These are phyloP conservation scores for Leptographium lundbergii DNA, from an alignment of 2,329 filamentous ascomycete genomes.

Conservation along the genomic window DNA sequence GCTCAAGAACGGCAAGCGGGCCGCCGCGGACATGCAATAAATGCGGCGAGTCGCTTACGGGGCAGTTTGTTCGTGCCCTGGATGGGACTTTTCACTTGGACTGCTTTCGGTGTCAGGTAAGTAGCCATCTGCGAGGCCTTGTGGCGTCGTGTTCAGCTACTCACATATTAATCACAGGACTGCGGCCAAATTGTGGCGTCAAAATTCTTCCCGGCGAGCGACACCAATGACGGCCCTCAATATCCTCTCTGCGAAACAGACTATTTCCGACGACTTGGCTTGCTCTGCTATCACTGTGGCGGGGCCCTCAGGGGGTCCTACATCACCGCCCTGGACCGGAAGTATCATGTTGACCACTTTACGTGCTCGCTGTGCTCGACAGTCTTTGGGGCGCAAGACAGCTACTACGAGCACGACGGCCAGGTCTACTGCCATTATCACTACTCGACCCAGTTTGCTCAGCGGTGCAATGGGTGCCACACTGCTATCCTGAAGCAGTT, in stretches of 20 bases:
- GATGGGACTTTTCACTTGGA: constrained; percentile 93
- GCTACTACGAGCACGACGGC: constrained; percentile 96
- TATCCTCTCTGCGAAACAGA: constrained; percentile 97
- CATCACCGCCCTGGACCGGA: constrained; percentile 92
- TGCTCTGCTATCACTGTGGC: constrained; percentile 85
- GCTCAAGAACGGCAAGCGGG: constrained; percentile 45
- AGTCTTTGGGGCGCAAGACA: constrained; percentile 96
- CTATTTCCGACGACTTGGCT: constrained; percentile 84
- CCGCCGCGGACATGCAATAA: constrained; percentile 65
- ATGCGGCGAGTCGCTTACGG: constrained; percentile 75
- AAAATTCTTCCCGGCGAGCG: constrained; percentile 96
- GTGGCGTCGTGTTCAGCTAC: background rate
- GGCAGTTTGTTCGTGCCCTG: constrained; percentile 89
- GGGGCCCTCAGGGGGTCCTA: constrained; percentile 91
- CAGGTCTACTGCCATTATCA: constrained; percentile 98
- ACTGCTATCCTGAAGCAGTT: constrained; percentile 98
- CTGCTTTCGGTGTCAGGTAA: constrained; percentile 93
- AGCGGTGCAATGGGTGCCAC: constrained; percentile 91
- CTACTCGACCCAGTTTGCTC: constrained; percentile 94
- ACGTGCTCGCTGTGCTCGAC: constrained; percentile 95
- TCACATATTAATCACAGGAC: constrained; percentile 46
- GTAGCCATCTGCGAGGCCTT: constrained; percentile 15
- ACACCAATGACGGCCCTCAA: constrained; percentile 72
- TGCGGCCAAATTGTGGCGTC: constrained; percentile 95
- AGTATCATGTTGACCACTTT: constrained; percentile 98